Evolutionary conservation across 208 protist genomes (phyloP), one percentile per base, ranked within the genome.

Genomic region (Vickermania ingenoplastis): DNA sequence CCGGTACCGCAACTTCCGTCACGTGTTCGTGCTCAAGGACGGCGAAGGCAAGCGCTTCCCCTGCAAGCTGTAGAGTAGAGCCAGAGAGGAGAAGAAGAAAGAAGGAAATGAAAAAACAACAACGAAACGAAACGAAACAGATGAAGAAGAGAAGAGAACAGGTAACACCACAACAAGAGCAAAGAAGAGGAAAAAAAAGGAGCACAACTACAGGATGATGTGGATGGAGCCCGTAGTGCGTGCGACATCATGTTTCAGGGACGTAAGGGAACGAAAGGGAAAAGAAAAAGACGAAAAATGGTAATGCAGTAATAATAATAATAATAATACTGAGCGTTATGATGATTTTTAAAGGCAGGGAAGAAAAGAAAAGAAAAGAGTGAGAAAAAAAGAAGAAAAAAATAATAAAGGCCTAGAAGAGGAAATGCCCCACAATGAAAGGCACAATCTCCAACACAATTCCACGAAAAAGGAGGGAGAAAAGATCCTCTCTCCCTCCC

Each of bases 1-100:
- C 48, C 71, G 81, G 5, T 95, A 92, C 53, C 68, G 92, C 28
- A 69, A 78, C 55, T 68, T 92, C 25, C 75, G 86, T 3, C 81
- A 94, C 69, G 77, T 95, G 26, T 87, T 93, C 50, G 70, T 69
- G 2, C 68, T 95, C 30, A 88, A 82, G 53, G 71, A 80, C 30
- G 73, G 70, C 23, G 79, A 91, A 60, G 73, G 67, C 30, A 70
- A 26, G 26, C 75, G 80, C 13, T 91, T 81, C 63, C 75, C 76
- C 22, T 31, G 66, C 0, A 77, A 84, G 56, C 66, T 95, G 31
- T 91, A 65, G 64, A 28, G 3, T 1, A 26, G 1, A 31, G 27
- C 4, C 7, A 28, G 45, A 53, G 50, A 27, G n/a, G n/a, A 22
- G 48, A n/a, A 31, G 45, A 26, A 50, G 49, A 17, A 27, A 2